phyloP scores from a whole-genome alignment of 2,329 filamentous ascomycete genomes.

The Stachybotrys elegans region DNA sequence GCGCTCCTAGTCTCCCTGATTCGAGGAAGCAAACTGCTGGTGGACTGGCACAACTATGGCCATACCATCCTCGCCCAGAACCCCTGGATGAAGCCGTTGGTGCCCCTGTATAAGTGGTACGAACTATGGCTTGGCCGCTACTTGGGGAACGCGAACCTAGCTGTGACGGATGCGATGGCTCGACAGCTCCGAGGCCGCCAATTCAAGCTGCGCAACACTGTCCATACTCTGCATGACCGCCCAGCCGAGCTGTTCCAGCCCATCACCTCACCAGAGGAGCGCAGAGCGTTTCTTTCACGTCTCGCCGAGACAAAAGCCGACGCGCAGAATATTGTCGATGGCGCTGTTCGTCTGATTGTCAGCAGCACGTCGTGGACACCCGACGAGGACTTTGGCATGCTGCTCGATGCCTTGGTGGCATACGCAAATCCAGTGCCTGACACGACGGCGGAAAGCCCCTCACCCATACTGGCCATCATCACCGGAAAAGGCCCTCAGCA shows the following conservation, averaged over 20 bases:
- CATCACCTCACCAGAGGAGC: conserved; percentile 40
- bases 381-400: conserved; percentile 88
- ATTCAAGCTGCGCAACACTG: conserved; percentile 59
- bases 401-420: conserved; percentile 73
- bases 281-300: conserved; percentile 55
- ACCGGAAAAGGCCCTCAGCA: conserved; percentile 91
- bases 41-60: conserved; percentile 99
- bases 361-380: conserved; percentile 97
- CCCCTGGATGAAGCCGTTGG: conserved; percentile 64
- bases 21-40: conserved; percentile 74
- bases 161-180: conserved; percentile 87
- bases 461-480: conserved; percentile 82
- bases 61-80: conserved; percentile 79
- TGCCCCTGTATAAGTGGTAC: conserved; percentile 70
- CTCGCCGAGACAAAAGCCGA: conserved; percentile 60
- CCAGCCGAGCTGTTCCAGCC: conserved; percentile 81
- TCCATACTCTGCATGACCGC: conserved; percentile 78
- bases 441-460: conserved; percentile 34
- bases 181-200: conserved; percentile 59
- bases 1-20: conserved; percentile 68
- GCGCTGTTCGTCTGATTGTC: conserved; percentile 66
- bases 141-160: conserved; percentile 69
- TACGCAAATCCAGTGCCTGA: conserved; percentile 54
- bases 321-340: conserved; percentile 52
- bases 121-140: conserved; percentile 66